Percentiles rank a stretch among this genome's conserved stretches.
Conservation (phyloP, 768 basidiomycete species). For the Trametes elegans region DNA sequence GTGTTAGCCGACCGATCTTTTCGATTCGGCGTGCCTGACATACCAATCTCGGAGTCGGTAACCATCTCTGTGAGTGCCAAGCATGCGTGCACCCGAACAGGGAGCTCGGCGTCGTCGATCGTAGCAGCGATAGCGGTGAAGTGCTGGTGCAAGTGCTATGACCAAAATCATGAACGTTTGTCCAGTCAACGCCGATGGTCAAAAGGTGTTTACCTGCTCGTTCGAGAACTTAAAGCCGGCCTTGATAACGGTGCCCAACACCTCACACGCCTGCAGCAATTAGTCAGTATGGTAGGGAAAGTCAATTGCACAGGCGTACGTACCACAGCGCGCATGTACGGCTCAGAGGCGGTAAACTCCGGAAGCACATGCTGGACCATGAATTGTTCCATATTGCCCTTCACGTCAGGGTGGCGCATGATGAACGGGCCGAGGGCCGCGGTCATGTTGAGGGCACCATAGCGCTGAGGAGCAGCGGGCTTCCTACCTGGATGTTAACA, state of each 20-base stretch:
- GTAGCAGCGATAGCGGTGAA: conserved; percentile 65
- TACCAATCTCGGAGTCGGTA: conserved; percentile 58
- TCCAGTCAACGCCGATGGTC: no score
- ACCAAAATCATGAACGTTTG: no score
- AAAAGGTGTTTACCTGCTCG: conserved; percentile 47
- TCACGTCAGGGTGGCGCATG: conserved; percentile 82
- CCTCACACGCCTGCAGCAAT: conserved; percentile 67
- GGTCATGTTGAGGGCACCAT: conserved; percentile 84
- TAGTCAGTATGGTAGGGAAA: neutral
- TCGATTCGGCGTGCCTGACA: conserved; percentile 24
- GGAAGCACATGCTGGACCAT: conserved; percentile 71
- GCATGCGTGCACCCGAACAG: conserved; percentile 82
- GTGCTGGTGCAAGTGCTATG: conserved; percentile 58
- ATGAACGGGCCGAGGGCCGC: conserved; percentile 74
- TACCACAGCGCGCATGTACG: conserved; percentile 78
- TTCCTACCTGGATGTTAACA: conserved; percentile 29
- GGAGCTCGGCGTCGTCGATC: conserved; percentile 76
- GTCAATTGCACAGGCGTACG: conserved; percentile 24
- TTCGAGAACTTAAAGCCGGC: conserved; percentile 64
- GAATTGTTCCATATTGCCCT: conserved; percentile 74
- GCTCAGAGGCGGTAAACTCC: conserved; percentile 61
- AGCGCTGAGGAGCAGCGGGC: conserved; percentile 62
- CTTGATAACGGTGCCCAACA: conserved; percentile 73
- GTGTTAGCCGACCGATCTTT: neutral
- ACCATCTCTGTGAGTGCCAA: conserved; percentile 80